Percentiles rank a stretch among this genome's conserved stretches.
These are phyloP conservation scores for Didymella lethalis DNA, from an alignment of 2,329 filamentous ascomycete genomes.

Conservation along the genomic window DNA sequence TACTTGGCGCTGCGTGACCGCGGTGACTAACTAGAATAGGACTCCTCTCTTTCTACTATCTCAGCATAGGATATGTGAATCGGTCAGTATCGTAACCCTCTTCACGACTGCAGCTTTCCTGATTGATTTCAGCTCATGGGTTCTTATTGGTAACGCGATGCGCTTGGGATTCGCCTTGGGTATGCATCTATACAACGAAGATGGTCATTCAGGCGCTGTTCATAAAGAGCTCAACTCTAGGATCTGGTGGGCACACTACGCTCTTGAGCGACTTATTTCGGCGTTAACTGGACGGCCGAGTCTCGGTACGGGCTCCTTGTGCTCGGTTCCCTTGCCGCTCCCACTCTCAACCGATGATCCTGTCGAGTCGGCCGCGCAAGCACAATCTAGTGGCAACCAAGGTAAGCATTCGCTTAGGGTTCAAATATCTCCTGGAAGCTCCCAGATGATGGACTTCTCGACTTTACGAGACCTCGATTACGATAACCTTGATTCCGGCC, in stretches of 20 bases:
- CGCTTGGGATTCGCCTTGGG: constrained; percentile 49
- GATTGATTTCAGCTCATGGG: constrained; percentile 45
- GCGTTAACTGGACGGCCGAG: constrained; percentile 51
- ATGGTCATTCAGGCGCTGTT: constrained; percentile 29
- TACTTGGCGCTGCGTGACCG: not conserved
- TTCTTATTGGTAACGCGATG: constrained; percentile 47
- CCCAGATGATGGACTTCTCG: not conserved
- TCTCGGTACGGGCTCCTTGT: constrained; percentile 38
- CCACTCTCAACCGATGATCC: constrained; percentile 39
- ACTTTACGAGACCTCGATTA: not conserved
- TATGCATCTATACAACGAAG: constrained; percentile 49
- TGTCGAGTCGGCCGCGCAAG: constrained; percentile 27
- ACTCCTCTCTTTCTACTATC: constrained; percentile 51
- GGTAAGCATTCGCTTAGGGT: not conserved
- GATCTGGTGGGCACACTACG: constrained; percentile 53
- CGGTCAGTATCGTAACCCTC: constrained; percentile 40
- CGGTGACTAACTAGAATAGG: constrained; percentile 15
- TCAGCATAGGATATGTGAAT: constrained; percentile 51
- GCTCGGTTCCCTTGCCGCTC: constrained; percentile 44
- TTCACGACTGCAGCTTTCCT: not conserved
- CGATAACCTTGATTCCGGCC: constrained; percentile 3
- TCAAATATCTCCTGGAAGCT: not conserved
- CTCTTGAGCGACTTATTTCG: constrained; percentile 47
- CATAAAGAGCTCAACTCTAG: constrained; percentile 47
- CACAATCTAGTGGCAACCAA: constrained; percentile 22